Evolutionary conservation across 208 protist genomes (phyloP).

Genomic region (Acanthamoeba royreba): DNA sequence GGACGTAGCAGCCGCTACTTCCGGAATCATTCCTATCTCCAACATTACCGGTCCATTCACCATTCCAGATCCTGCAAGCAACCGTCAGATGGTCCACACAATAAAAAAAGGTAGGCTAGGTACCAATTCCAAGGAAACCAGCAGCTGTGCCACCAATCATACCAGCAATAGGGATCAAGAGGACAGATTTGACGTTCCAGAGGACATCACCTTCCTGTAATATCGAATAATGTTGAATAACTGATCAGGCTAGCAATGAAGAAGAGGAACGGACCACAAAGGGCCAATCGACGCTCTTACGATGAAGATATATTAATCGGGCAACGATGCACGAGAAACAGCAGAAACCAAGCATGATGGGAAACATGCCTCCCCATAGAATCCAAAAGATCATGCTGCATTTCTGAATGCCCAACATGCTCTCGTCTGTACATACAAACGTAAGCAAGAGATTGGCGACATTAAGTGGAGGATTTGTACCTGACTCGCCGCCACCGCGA

Average conservation of each 20-base stretch:
- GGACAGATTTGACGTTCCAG: slow-evolving; percentile 50
- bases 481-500: not conserved
- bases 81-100: not conserved
- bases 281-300: not conserved
- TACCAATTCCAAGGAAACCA: slow-evolving; percentile 73
- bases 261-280: not conserved
- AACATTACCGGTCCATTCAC: slow-evolving; percentile 76
- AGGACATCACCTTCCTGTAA: slow-evolving; percentile 60
- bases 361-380: slow-evolving; percentile 41
- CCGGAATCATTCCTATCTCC: slow-evolving; percentile 70
- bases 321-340: not conserved
- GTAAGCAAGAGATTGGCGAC: not conserved
- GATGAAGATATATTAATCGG: not conserved
- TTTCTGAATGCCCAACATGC: not conserved
- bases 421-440: not conserved
- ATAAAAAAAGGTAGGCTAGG: not conserved
- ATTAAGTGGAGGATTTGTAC: not conserved
- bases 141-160: slow-evolving; percentile 64
- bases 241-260: not conserved
- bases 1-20: slow-evolving; percentile 66
- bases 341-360: slow-evolving; percentile 36
- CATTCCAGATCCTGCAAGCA: slow-evolving; percentile 55
- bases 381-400: slow-evolving; percentile 51
- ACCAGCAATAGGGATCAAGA: slow-evolving; percentile 45
- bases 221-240: not conserved